Evolutionary conservation across 164 flowering plant genomes (phyloP).

Genomic region (Litsea cubeba): DNA sequence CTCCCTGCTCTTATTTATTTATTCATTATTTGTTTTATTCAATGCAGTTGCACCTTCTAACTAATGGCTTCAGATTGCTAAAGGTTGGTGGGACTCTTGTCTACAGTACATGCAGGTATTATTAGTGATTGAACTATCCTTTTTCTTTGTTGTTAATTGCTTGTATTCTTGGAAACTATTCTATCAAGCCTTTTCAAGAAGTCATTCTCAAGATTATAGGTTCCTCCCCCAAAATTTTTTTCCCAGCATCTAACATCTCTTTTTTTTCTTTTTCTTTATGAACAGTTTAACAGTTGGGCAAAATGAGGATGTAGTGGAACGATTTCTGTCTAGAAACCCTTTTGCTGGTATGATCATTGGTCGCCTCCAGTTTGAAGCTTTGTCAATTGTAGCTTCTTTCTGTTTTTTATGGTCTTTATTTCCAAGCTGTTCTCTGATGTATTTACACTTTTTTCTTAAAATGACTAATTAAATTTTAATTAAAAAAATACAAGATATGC

Average conservation of each 20-base stretch:
- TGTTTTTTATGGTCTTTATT: not conserved
- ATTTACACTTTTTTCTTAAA: too few species aligned
- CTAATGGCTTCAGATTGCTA: slow-evolving; percentile 77
- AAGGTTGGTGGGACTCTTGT: slow-evolving; percentile 81
- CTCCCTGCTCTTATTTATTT: not conserved
- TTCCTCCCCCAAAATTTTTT: too few species aligned
- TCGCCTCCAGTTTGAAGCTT: not conserved
- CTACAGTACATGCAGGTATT: slow-evolving; percentile 96
- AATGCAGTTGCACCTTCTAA: slow-evolving; percentile 67
- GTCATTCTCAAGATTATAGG: not conserved
- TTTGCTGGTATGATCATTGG: slow-evolving; percentile 49
- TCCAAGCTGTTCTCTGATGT: too few species aligned
- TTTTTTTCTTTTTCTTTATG: slow-evolving; percentile 4
- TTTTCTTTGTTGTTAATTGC: not conserved
- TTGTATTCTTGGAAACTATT: not conserved
- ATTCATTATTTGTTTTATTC: not conserved
- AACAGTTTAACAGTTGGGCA: slow-evolving; percentile 79
- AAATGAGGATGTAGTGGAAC: slow-evolving; percentile 80
- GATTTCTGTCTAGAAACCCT: slow-evolving; percentile 54
- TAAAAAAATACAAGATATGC: too few species aligned
- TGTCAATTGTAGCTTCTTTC: not conserved
- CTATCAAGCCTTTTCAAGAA: not conserved
- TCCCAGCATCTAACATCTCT: not conserved
- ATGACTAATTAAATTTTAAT: too few species aligned
- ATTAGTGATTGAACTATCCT: not conserved